A percentile compares a stretch with the other conserved stretches of the same genome.
These are phyloP conservation scores for Pseudogymnoascus sp. DNA, from an alignment of 2,329 filamentous ascomycete species.

Conservation along the genomic window DNA sequence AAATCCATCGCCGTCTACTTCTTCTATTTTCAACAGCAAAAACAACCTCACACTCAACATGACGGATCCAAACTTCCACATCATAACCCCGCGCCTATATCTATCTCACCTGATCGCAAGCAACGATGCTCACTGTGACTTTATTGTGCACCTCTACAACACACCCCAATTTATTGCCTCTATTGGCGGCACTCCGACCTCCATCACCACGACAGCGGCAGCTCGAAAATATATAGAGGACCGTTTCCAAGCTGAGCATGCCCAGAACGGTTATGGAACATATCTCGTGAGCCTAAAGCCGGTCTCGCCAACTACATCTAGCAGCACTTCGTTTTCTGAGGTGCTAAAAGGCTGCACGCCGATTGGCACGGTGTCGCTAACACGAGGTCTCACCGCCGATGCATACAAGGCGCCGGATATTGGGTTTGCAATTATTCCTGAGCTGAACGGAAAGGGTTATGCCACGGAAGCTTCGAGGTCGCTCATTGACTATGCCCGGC, in stretches of 20 bases:
- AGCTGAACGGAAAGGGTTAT: slow-evolving; percentile 25
- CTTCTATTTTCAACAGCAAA: background rate
- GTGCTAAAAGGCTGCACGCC: slow-evolving; percentile 16
- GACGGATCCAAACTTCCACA: slow-evolving; percentile 21
- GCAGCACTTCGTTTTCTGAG: background rate
- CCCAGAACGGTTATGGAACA: slow-evolving; percentile 25
- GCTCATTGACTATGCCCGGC: slow-evolving; percentile 18
- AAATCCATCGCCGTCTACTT: background rate
- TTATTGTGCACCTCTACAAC: slow-evolving; percentile 25
- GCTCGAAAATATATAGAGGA: slow-evolving; percentile 17
- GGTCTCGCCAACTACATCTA: background rate
- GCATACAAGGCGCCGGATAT: slow-evolving; percentile 20
- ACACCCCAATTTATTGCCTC: slow-evolving; percentile 20
- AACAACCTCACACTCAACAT: slow-evolving; percentile 11
- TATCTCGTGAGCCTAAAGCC: slow-evolving; percentile 25
- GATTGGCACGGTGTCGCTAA: slow-evolving; percentile 24
- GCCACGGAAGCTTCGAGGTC: slow-evolving; percentile 22
- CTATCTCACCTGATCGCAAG: slow-evolving; percentile 20
- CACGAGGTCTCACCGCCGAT: slow-evolving; percentile 13
- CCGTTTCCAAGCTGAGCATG: slow-evolving; percentile 16
- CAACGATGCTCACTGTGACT: slow-evolving; percentile 23
- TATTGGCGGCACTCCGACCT: slow-evolving; percentile 15
- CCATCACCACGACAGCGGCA: slow-evolving; percentile 18
- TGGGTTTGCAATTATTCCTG: slow-evolving; percentile 22
- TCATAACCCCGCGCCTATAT: slow-evolving; percentile 23